Base-by-base conservation (phyloP, 2,329 filamentous ascomycete genomes). In the Pseudocercospora macadamiae region DNA sequence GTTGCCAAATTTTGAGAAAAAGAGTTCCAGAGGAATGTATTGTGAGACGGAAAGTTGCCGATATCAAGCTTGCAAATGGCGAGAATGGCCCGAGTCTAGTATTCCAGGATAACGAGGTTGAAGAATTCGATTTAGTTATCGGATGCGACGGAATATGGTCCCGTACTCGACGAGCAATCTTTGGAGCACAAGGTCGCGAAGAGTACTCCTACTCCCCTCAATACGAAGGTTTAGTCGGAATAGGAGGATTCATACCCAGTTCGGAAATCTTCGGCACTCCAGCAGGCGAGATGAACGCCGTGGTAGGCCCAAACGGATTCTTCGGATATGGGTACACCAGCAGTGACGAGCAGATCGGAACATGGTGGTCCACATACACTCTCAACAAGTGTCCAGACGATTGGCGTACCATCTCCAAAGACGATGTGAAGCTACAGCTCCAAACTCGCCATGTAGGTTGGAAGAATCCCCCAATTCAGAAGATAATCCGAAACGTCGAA, bases 291-390 rank as follows among this genome's bases (percentile, higher is more conserved):
- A 71, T 82, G 45, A 69, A 76, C 0, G 44, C 55, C 7, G 54
- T 44, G 9, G 80, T 80, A 55, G 79, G 80, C 2, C 71, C 75
- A 0, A 80, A 79, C 52, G 80, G 80, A 0, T 82, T 81, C 65
- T 82, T 82, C 61, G 80, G 80, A 1, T 82, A 81, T 64, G 75
- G 34, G n/a, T 37, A 16, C 76, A 25, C 76, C 74, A 51, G 70
- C 37, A 55, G 68, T 18, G 61, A 72, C 57, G 67, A 69, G 7
- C 54, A 44, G 3, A 45, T 61, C 4, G 62, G 51, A 8, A 37
- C 34, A 1, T 54, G 55, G 55, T 58, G 55, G 55, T 58, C 49
- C 6, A 59, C 54, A 4, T 59, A 52, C 30, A 16, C 42, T 14
- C 26, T 52, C 19, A 10, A 47, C 8, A 10, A 19, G 8, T 34